Base-by-base conservation (phyloP, 306 rosid species). In the Oxytropis ochrocephala region DNA sequence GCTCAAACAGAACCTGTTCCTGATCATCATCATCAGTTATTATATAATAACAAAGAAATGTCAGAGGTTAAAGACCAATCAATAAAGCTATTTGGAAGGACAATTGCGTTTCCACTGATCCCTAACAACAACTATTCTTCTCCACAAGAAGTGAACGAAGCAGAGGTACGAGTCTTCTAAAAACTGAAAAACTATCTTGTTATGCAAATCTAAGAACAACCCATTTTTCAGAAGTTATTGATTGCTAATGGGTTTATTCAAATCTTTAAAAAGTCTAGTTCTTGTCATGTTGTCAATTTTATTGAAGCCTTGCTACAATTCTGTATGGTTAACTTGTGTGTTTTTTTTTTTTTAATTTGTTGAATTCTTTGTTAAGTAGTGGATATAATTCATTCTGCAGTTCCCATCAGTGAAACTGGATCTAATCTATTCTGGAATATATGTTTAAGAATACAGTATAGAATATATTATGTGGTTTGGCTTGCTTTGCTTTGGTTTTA, bases 31-130 rank as follows among this genome's bases (percentile, higher is more conserved):
- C 29, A 49, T 14, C 57, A 59, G 43, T 66, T 32, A 39, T 66
- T 32, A 39, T 13, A 49, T 49, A 4, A 35, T 41, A 60, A 35
- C 24, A 58, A 48, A 16, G 73, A 44, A 90, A 93, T 93, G 98
- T 75, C 85, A 46, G 84, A 81, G 84, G 14, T 80, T 36, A 85
- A 78, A 73, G 88, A 87, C 73, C 73, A 82, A 17, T 75, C 78
- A 11, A 82, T 90, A 55, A 92, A 88, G 90, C 87, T 90, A 2
- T 90, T 93, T 66, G 98, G 98, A 9, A 81, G 81, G 80, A 93
- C 91, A 59, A 88, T 93, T 80, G 57, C 86, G 0, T 56, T 90
- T 72, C 88, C 84, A 66, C 67, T 18, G 11, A 77, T 32, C 60
- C 74, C 39, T 10, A 46, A 70, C 13, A 9, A 33, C 12, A 9